phyloP scores from a whole-genome alignment of 1,284 basidiomycete species.

The Trichosporon faecale region DNA sequence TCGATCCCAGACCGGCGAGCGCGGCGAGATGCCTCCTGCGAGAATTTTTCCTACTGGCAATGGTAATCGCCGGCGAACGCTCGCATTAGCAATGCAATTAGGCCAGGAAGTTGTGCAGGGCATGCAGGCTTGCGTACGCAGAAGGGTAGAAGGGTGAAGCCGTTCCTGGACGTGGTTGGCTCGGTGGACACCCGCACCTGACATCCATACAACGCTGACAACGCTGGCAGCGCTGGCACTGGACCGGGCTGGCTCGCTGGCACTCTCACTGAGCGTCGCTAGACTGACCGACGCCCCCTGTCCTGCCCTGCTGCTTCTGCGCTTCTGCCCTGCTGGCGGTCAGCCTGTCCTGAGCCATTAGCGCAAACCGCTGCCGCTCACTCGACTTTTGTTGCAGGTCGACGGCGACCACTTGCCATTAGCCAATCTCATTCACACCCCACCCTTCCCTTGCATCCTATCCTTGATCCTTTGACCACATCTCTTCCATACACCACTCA shows the following conservation, averaged over 20 bases:
- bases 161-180: not conserved
- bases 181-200: not conserved
- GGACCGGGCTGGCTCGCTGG: not conserved
- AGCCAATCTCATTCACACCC: conserved; percentile 10
- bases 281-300: conserved; percentile 10
- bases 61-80: not conserved
- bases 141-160: not conserved
- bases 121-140: not conserved
- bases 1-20: not conserved
- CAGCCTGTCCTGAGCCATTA: not conserved
- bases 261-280: not conserved
- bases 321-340: not conserved
- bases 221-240: not conserved
- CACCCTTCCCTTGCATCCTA: conserved; percentile 4
- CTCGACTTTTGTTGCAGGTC: conserved; percentile 5
- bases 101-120: not conserved
- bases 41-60: not conserved
- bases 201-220: not conserved
- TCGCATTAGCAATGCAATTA: not conserved
- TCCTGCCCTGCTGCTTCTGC: not conserved
- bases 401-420: not conserved
- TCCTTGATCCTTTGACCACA: not conserved
- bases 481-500: not conserved
- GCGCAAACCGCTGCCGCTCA: not conserved
- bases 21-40: not conserved